Percentiles rank a stretch among this genome's conserved stretches.
Conservation (phyloP, 306 rosid species). For the Adenanthera pavonina region DNA sequence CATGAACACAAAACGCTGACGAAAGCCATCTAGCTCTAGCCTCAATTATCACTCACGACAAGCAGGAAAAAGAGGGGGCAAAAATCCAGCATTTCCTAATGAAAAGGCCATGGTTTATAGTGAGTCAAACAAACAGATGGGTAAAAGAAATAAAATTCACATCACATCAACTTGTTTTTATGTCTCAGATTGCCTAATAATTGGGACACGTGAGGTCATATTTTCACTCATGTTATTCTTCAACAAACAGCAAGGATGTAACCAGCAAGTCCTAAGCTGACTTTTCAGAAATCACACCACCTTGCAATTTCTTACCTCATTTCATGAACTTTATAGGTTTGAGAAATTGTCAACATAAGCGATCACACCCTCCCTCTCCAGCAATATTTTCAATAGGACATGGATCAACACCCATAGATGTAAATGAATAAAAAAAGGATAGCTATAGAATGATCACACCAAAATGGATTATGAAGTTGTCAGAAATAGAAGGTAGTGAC, state of each 20-base stretch:
- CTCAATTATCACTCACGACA: neutral
- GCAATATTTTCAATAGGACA: neutral
- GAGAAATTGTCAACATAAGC: neutral
- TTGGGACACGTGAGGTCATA: neutral
- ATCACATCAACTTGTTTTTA: neutral
- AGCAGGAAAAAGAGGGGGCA: neutral
- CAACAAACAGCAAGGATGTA: neutral
- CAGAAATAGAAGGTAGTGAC: neutral
- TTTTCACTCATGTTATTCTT: neutral
- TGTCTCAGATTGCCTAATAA: neutral
- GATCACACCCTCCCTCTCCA: neutral
- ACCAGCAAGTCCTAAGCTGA: neutral
- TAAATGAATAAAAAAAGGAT: neutral
- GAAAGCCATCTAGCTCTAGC: neutral
- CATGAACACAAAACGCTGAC: neutral
- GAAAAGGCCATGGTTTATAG: neutral
- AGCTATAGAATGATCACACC: neutral
- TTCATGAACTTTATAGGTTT: neutral
- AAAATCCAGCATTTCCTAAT: neutral
- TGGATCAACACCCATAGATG: neutral
- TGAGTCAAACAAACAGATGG: neutral
- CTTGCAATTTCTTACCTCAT: too few species aligned
- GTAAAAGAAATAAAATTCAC: neutral
- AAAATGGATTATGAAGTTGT: neutral
- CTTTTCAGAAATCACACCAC: neutral